Evolutionary conservation across 352 stramenopile genomes (phyloP).

Genomic region (Globisporangium nagaii): DNA sequence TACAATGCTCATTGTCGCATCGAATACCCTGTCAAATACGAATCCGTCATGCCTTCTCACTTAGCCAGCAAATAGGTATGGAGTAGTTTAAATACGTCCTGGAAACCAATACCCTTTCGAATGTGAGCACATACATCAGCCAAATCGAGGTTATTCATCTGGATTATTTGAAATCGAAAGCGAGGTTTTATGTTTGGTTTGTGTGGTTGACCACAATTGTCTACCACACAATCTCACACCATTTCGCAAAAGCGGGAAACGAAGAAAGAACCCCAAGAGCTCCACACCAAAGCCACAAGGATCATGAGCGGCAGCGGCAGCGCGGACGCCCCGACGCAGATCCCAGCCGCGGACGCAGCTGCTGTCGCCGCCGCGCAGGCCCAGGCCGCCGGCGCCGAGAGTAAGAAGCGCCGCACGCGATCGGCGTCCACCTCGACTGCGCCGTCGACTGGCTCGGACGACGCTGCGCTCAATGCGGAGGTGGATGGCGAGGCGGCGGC

Average conservation of each 20-base stretch:
- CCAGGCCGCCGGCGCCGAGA: slow-evolving; percentile 11
- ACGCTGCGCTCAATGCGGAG: neutral
- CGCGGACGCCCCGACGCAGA: slow-evolving; percentile 11
- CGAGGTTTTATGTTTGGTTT: slow-evolving; percentile 12
- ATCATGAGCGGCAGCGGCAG: neutral
- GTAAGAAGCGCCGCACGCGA: slow-evolving; percentile 29
- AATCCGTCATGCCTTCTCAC: too few relatives aligned
- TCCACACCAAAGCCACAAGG: neutral
- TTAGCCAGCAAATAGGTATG: too few relatives aligned
- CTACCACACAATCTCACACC: slow-evolving; percentile 9
- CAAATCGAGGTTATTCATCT: slow-evolving; percentile 3
- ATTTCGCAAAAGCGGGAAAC: slow-evolving; percentile 8
- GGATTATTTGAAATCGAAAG: too few relatives aligned
- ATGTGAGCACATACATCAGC: neutral
- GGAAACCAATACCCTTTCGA: too few relatives aligned
- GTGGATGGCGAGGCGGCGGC: too few relatives aligned
- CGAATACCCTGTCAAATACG: too few relatives aligned
- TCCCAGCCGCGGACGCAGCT: slow-evolving; percentile 10
- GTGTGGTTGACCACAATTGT: too few relatives aligned
- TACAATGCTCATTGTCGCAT: too few relatives aligned
- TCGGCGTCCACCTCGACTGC: slow-evolving; percentile 1
- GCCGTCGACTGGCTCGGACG: neutral
- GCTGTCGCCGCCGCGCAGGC: slow-evolving; percentile 18
- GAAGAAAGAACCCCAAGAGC: slow-evolving; percentile 7
- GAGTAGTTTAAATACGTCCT: too few relatives aligned